Percentiles rank a stretch among this genome's conserved stretches.
phyloP scores from a whole-genome alignment of 495 filamentous ascomycete genomes.

The Bathelium albidoporum region DNA sequence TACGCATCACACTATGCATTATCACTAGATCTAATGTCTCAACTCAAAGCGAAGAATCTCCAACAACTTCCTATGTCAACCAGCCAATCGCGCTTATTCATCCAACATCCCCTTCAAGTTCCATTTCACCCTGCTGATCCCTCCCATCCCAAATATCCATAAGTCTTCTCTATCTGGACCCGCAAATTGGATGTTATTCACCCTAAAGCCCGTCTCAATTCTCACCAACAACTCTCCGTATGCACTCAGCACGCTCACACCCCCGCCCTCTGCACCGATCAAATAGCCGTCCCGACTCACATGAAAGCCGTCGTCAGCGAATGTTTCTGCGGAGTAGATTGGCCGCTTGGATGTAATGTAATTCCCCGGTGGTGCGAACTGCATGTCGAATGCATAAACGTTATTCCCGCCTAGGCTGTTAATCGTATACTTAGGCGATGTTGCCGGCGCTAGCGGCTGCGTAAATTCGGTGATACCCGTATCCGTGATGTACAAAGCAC shows the following conservation, averaged over 20 bases:
- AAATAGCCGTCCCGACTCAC: constrained; percentile 18
- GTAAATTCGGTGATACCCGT: constrained; percentile 25
- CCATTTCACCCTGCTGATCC: constrained; percentile 9
- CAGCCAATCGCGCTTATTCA: neutral
- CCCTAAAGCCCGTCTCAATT: constrained; percentile 16
- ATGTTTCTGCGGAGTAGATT: constrained; percentile 11
- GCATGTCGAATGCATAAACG: constrained; percentile 24
- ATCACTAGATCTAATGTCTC: too few species aligned
- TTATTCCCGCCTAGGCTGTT: constrained; percentile 7
- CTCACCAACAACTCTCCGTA: constrained; percentile 18
- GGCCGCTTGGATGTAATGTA: constrained; percentile 23
- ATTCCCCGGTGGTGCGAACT: constrained; percentile 15
- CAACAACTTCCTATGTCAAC: neutral
- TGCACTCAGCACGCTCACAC: constrained; percentile 22
- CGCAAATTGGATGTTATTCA: constrained; percentile 23
- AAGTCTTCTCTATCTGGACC: constrained; percentile 10
- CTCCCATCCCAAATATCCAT: constrained; percentile 13
- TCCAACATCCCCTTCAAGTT: neutral
- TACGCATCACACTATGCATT: too few species aligned
- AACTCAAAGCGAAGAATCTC: neutral
- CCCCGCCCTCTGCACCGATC: constrained; percentile 13
- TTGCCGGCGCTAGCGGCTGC: constrained; percentile 1
- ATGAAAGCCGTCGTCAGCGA: constrained; percentile 20
- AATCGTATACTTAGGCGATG: neutral
- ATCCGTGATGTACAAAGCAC: constrained; percentile 36